Conservation (phyloP, 768 basidiomycete genomes). For the Thelephora aurantiotincta region DNA sequence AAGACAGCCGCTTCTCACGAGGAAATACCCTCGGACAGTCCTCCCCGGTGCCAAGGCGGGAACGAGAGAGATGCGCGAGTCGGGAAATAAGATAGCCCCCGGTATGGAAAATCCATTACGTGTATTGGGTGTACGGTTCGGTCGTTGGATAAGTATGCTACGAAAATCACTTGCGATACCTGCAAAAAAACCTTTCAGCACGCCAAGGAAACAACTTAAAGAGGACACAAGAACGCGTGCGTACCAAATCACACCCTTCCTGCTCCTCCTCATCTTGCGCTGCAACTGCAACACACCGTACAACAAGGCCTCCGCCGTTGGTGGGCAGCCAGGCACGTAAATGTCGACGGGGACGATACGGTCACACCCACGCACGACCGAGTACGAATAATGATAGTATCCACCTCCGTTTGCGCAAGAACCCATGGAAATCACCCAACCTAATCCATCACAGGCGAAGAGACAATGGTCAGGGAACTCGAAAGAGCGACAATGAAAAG, state of each 20-base stretch:
- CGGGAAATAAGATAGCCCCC: too few relatives aligned
- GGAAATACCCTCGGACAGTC: too few relatives aligned
- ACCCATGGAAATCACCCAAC: constrained; percentile 99
- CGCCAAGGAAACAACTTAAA: not conserved
- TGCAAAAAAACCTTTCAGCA: not conserved
- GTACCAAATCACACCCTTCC: constrained; percentile 82
- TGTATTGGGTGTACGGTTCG: too few relatives aligned
- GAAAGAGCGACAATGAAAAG: not conserved
- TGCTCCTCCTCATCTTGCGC: constrained; percentile 84
- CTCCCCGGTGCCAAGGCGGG: too few relatives aligned
- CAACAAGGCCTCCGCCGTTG: constrained; percentile 91
- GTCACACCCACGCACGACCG: constrained; percentile 96
- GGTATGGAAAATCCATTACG: too few relatives aligned
- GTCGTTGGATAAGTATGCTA: not conserved
- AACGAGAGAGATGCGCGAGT: too few relatives aligned
- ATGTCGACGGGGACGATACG: constrained; percentile 98
- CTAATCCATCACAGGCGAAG: constrained; percentile 17
- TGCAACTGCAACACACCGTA: constrained; percentile 96
- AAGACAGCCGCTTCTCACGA: too few relatives aligned
- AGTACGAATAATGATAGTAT: constrained; percentile 97
- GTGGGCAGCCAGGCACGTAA: constrained; percentile 92
- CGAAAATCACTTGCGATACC: too few relatives aligned
- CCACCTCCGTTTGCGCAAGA: constrained; percentile 98
- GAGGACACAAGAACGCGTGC: constrained; percentile 1
- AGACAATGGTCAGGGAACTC: not conserved